Evolutionary conservation across 2,329 filamentous ascomycete species (phyloP).

Genomic region (Aspergillus ochraceus): DNA sequence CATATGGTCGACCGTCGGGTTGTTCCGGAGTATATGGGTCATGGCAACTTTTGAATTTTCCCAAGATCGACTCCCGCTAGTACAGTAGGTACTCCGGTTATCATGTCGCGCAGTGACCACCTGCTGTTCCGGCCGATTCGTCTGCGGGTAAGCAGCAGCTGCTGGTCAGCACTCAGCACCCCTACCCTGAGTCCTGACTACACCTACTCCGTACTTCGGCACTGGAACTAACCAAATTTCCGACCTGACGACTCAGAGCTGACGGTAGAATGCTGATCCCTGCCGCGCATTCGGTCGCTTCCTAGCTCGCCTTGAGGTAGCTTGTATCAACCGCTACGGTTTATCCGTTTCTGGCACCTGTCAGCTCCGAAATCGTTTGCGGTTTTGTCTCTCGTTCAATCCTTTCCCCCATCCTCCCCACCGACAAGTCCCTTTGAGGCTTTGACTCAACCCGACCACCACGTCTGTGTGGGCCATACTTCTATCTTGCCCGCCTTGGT

Average conservation of each 20-base stretch:
- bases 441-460: not conserved
- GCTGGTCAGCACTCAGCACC: too few relatives aligned
- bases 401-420: conserved; percentile 7
- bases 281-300: conserved; percentile 1
- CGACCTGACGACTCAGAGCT: not conserved
- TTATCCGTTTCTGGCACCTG: conserved; percentile 15
- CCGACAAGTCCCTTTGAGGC: not conserved
- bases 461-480: not conserved
- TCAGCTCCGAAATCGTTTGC: conserved; percentile 18
- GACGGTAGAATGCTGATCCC: conserved; percentile 1
- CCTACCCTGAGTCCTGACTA: too few relatives aligned
- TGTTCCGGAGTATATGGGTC: too few relatives aligned
- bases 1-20: too few relatives aligned
- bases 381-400: conserved; percentile 8
- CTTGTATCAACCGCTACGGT: conserved; percentile 16
- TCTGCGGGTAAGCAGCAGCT: too few relatives aligned
- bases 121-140: not conserved
- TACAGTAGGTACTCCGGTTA: not conserved
- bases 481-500: conserved; percentile 2
- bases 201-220: not conserved
- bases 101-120: not conserved
- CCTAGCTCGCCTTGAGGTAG: conserved; percentile 8
- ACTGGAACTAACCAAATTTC: not conserved
- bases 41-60: too few relatives aligned
- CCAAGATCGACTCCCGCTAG: too few relatives aligned